Evolutionary conservation across 306 rosid genomes (phyloP).

Genomic region (Chamaecrista fasciculata): DNA sequence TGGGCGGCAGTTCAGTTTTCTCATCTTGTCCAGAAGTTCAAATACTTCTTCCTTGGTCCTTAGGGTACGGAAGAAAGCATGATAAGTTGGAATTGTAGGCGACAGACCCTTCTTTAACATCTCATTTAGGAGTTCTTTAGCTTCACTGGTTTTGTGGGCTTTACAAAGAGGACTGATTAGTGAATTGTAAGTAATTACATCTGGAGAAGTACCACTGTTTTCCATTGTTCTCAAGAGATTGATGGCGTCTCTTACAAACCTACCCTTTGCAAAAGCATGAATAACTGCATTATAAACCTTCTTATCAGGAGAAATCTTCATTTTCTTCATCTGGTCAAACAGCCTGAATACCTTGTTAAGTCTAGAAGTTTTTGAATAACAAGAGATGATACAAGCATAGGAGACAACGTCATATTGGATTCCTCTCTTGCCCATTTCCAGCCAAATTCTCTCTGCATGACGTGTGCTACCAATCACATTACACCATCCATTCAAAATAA

Average conservation of each 20-base stretch:
- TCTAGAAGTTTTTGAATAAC: conserved; percentile 70
- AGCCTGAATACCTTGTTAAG: conserved; percentile 64
- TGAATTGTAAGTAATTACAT: conserved; percentile 82
- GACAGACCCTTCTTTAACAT: conserved; percentile 51
- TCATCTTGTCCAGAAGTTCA: conserved; percentile 64
- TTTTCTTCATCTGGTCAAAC: conserved; percentile 62
- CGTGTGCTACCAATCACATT: conserved; percentile 62
- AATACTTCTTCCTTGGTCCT: conserved; percentile 68
- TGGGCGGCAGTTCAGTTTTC: conserved; percentile 58
- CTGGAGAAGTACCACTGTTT: conserved; percentile 52
- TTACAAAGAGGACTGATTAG: conserved; percentile 83
- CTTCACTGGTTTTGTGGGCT: conserved; percentile 60
- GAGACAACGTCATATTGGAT: conserved; percentile 73
- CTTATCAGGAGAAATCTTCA: conserved; percentile 58
- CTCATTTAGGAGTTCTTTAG: conserved; percentile 51
- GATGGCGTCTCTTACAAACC: conserved; percentile 60
- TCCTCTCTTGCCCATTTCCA: conserved; percentile 70
- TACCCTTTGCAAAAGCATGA: conserved; percentile 70
- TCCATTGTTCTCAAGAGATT: conserved; percentile 66
- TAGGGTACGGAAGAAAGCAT: conserved; percentile 67
- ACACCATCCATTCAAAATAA: conserved; percentile 87
- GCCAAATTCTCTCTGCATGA: conserved; percentile 76
- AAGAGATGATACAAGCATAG: conserved; percentile 71
- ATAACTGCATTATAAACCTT: conserved; percentile 82
- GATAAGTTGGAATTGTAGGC: conserved; percentile 81